Conservation (phyloP, 345 rosid species). For the Jatropha curcas region DNA sequence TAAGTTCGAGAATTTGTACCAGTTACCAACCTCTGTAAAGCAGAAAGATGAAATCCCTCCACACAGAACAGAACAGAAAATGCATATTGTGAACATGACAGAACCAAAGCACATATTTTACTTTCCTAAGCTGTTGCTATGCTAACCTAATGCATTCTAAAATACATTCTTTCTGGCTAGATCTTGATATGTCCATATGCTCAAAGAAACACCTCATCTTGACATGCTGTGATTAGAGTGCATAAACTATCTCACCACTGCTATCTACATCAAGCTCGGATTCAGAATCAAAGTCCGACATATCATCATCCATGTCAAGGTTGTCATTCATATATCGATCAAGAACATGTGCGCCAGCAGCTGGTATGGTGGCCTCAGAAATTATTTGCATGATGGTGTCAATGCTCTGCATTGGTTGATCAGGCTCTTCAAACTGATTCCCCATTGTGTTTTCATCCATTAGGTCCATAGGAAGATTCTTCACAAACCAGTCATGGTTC, state of each 20-base stretch:
- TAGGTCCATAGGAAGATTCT: constrained; percentile 32
- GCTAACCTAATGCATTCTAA: constrained; percentile 1
- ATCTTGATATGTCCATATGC: not conserved
- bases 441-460: constrained; percentile 35
- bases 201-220: not conserved
- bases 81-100: constrained; percentile 21
- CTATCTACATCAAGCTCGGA: constrained; percentile 39
- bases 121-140: constrained; percentile 16
- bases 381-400: constrained; percentile 37
- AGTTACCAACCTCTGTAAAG: constrained; percentile 9
- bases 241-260: constrained; percentile 36
- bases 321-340: constrained; percentile 24
- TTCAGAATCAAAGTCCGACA: constrained; percentile 35
- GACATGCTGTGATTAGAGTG: constrained; percentile 11
- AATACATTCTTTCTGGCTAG: not conserved
- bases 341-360: constrained; percentile 25
- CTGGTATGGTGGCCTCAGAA: constrained; percentile 34
- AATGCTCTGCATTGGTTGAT: constrained; percentile 33
- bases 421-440: constrained; percentile 35
- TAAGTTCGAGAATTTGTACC: not conserved
- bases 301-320: constrained; percentile 38
- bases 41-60: constrained; percentile 10
- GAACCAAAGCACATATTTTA: constrained; percentile 12
- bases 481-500: constrained; percentile 35
- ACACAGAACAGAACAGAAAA: constrained; percentile 14